Base-by-base conservation (phyloP, 116 monocot genomes). In the Phalaenopsis hybrid region DNA sequence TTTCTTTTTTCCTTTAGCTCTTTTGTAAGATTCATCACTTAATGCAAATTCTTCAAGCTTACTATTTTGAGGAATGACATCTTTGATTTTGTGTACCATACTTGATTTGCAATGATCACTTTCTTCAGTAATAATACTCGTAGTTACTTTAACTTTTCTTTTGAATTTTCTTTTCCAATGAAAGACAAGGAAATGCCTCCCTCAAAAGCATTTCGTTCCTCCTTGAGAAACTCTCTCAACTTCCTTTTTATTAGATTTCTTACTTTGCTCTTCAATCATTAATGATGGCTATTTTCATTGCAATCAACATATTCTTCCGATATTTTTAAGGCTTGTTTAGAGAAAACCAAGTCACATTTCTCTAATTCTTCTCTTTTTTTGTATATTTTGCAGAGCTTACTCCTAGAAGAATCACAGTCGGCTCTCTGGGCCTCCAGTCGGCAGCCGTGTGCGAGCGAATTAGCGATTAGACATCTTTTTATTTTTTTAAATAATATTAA, bases 351-450 rank as follows among this genome's bases (percentile, higher is more conserved):
- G 0, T 87, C 88, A 76, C 92, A 86, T 37, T 79, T 90, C 90
- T 98, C 93, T 0, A 98, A 44, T 43, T 95, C 89, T 76, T 89
- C 90, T 83, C 90, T 90, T 44, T 88, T 81, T 33, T 85, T 95
- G 82, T 74, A 87, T 76, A 80, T 95, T 79, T 80, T 83, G 33
- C 88, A 85, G 8, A 98, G 90, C 63, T 93, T 87, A 34, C 86
- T 90, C 83, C 90, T 92, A 8, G 98, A 89, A 37, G 85, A 57
- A 85, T 95, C 93, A 68, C 92, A 89, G 2, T 83, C 84, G 44
- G 89, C 89, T 81, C 91, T 93, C 61, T 98, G 98, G 8, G 90
- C 88, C 88, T 98, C 98, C 31, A 98, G 69, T 28, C 28, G 28
- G 28, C 28, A 0, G 28, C 0, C 28, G 28, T 28, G 28, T 28